phyloP scores from a whole-genome alignment of 2,329 filamentous ascomycete genomes.

The Blastomyces parvus region DNA sequence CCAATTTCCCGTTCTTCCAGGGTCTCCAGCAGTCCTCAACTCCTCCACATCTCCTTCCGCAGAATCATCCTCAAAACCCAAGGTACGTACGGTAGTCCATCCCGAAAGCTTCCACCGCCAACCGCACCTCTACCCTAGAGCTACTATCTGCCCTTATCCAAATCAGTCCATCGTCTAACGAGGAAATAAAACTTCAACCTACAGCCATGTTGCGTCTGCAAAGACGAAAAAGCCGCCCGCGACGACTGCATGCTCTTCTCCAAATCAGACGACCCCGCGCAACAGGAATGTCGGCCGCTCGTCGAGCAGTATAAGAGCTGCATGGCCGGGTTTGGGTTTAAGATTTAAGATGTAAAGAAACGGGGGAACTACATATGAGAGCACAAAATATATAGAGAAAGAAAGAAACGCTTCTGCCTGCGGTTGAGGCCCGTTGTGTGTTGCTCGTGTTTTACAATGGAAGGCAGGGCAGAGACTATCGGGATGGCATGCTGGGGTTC shows the following conservation, averaged over 20 bases:
- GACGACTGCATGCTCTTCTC: conserved; percentile 99
- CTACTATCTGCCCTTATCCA: too few species aligned
- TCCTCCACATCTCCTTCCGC: conserved; percentile 7
- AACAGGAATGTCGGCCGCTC: conserved; percentile 70
- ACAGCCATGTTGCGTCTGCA: conserved; percentile 96
- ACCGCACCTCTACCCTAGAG: neutral
- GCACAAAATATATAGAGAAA: neutral
- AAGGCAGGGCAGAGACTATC: neutral
- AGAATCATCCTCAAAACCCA: conserved; percentile 27
- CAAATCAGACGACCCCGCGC: conserved; percentile 62
- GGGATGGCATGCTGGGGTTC: neutral
- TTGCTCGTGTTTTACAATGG: neutral
- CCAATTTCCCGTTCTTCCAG: conserved; percentile 21
- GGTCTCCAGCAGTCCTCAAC: conserved; percentile 6
- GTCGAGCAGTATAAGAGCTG: conserved; percentile 82
- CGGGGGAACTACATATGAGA: too few species aligned
- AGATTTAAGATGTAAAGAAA: conserved; percentile 54
- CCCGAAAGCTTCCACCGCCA: neutral
- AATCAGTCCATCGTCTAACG: neutral
- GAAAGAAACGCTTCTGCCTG: neutral
- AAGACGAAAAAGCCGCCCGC: conserved; percentile 79
- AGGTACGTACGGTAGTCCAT: conserved; percentile 22
- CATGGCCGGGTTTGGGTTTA: conserved; percentile 90
- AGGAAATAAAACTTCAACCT: conserved; percentile 8
- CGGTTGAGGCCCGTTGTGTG: neutral